A percentile compares a stretch with the other conserved stretches of the same genome.
These are phyloP conservation scores for Exophiala calicioides DNA, from an alignment of 2,329 filamentous ascomycete genomes.

Conservation along the genomic window DNA sequence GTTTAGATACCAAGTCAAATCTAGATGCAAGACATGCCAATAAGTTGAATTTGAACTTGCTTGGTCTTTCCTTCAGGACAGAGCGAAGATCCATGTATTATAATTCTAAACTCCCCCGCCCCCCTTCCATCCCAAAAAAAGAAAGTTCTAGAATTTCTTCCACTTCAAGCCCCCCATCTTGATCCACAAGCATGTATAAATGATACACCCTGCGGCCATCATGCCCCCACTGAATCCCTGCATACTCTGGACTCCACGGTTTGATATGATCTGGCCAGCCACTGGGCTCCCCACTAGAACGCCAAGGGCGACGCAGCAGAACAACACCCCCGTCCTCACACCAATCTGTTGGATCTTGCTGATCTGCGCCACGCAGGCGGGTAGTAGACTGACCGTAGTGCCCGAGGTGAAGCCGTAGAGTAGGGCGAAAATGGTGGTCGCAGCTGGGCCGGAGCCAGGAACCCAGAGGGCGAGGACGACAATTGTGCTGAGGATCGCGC, in stretches of 20 bases:
- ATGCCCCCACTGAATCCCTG: conserved; percentile 66
- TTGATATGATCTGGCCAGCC: conserved; percentile 60
- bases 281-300: conserved; percentile 69
- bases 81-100: too few species aligned
- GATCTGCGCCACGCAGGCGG: conserved; percentile 69
- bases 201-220: conserved; percentile 44
- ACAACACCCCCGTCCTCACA: conserved; percentile 64
- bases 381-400: conserved; percentile 63
- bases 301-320: conserved; percentile 64
- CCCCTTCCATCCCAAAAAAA: too few species aligned
- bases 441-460: conserved; percentile 53
- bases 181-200: conserved; percentile 42
- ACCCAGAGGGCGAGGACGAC: conserved; percentile 60
- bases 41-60: too few species aligned
- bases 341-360: conserved; percentile 70
- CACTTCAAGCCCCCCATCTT: conserved; percentile 35
- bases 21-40: too few species aligned
- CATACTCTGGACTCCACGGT: conserved; percentile 55
- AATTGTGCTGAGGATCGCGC: conserved; percentile 45
- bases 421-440: conserved; percentile 63
- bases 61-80: too few species aligned
- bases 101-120: too few species aligned
- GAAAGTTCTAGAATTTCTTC: conserved; percentile 33
- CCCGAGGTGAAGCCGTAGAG: conserved; percentile 72
- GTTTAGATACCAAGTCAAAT: too few species aligned